These are phyloP conservation scores for Hondaea fermentalgiana DNA, from an alignment of 108 stramenopile species.

Conservation along the genomic window DNA sequence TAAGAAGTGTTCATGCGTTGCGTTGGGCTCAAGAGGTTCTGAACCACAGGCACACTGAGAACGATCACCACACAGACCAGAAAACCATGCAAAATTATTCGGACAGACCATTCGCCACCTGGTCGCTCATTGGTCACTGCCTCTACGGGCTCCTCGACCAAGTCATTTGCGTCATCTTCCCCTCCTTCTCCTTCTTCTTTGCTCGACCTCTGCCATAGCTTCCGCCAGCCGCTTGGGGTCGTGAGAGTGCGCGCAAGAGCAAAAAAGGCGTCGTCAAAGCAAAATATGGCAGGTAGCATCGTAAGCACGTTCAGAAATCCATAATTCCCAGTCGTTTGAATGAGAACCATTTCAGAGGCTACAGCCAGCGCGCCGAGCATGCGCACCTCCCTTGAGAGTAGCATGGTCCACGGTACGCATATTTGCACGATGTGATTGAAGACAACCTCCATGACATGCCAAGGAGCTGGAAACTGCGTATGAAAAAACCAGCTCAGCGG, in stretches of 20 bases:
- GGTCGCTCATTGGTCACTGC: no score
- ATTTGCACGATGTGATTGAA: background rate
- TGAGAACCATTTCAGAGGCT: slow-evolving; percentile 41
- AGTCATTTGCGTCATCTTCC: background rate
- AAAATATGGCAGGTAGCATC: slow-evolving; percentile 61
- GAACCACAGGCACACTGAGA: slow-evolving; percentile 45
- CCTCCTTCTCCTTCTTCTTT: background rate
- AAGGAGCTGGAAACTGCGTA: slow-evolving; percentile 42
- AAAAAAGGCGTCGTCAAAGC: slow-evolving; percentile 59
- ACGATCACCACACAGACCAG: slow-evolving; percentile 1
- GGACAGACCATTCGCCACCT: background rate
- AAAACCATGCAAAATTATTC: background rate
- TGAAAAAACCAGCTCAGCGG: slow-evolving; percentile 61
- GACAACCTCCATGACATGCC: slow-evolving; percentile 41
- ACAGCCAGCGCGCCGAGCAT: background rate
- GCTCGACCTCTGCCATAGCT: background rate
- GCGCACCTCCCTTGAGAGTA: slow-evolving; percentile 10
- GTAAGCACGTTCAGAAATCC: slow-evolving; percentile 71
- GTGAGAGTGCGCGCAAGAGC: background rate
- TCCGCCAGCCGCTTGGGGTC: background rate
- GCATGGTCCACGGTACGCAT: background rate
- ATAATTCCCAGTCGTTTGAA: slow-evolving; percentile 66
- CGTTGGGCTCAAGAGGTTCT: slow-evolving; percentile 44
- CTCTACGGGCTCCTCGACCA: background rate
- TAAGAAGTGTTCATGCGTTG: slow-evolving; percentile 65